A percentile compares a stretch with the other conserved stretches of the same genome.
These are phyloP conservation scores for Penicillium thymicola DNA, from an alignment of 2,329 filamentous ascomycete species.

Conservation along the genomic window DNA sequence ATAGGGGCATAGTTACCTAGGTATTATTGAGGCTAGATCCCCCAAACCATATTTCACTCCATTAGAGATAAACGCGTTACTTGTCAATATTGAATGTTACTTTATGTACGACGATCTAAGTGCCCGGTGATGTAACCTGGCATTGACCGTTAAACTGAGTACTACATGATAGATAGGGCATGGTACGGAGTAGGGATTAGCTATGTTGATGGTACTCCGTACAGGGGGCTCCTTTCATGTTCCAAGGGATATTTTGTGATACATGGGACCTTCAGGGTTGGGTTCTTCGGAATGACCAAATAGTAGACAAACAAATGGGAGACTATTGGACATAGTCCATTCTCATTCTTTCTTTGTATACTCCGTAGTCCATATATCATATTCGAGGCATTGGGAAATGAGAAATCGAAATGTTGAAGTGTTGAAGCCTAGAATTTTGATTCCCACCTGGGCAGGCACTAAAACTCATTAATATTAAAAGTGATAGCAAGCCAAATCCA, in stretches of 20 bases:
- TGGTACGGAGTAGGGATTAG: neutral
- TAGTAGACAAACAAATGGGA: neutral
- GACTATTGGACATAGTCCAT: neutral
- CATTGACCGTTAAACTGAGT: neutral
- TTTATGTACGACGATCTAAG: neutral
- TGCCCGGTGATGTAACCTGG: constrained; percentile 3
- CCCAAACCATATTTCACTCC: neutral
- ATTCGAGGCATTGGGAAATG: neutral
- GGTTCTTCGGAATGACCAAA: neutral
- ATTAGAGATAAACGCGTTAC: neutral
- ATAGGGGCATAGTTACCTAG: neutral
- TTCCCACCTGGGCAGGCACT: neutral
- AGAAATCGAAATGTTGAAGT: neutral
- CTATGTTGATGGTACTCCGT: neutral
- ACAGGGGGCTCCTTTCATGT: neutral
- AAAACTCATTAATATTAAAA: neutral
- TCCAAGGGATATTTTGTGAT: neutral
- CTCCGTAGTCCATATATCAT: neutral
- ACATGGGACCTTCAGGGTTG: neutral
- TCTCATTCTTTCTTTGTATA: neutral
- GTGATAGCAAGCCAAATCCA: neutral
- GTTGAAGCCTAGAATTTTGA: neutral
- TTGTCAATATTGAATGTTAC: neutral
- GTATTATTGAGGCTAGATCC: neutral
- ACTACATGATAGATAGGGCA: neutral